phyloP scores from a whole-genome alignment of 1,284 basidiomycete species.

The Erythrobasidium hasegawianum region DNA sequence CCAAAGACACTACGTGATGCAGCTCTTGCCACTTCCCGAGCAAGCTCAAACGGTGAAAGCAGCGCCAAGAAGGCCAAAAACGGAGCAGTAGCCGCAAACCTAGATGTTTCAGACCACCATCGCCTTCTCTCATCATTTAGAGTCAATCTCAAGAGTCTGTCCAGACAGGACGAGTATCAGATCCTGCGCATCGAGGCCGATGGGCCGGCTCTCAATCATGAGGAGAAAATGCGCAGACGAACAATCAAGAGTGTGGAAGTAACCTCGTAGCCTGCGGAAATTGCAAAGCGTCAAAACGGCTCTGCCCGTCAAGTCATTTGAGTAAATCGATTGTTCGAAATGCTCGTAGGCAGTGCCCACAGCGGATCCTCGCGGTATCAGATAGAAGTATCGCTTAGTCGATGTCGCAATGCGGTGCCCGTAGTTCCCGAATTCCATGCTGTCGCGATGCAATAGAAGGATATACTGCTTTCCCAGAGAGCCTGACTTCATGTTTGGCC shows the following conservation, averaged over 20 bases:
- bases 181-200: constrained; percentile 35
- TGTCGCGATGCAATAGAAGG: too few relatives aligned
- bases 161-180: constrained; percentile 43
- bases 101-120: neutral
- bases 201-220: constrained; percentile 15
- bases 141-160: constrained; percentile 41
- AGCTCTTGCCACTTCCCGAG: neutral
- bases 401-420: too few relatives aligned
- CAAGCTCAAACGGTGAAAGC: neutral
- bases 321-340: too few relatives aligned
- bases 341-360: too few relatives aligned
- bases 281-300: too few relatives aligned
- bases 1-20: neutral
- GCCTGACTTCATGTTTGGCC: too few relatives aligned
- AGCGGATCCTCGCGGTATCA: too few relatives aligned
- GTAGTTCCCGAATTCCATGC: too few relatives aligned
- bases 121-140: constrained; percentile 39
- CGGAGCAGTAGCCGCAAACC: neutral
- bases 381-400: too few relatives aligned
- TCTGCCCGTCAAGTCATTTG: too few relatives aligned
- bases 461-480: too few relatives aligned
- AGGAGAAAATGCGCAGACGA: constrained; percentile 34
- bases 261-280: neutral
- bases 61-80: neutral
- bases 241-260: constrained; percentile 27